Base-by-base conservation (phyloP, 768 basidiomycete genomes). In the Lentinus tigrinus region DNA sequence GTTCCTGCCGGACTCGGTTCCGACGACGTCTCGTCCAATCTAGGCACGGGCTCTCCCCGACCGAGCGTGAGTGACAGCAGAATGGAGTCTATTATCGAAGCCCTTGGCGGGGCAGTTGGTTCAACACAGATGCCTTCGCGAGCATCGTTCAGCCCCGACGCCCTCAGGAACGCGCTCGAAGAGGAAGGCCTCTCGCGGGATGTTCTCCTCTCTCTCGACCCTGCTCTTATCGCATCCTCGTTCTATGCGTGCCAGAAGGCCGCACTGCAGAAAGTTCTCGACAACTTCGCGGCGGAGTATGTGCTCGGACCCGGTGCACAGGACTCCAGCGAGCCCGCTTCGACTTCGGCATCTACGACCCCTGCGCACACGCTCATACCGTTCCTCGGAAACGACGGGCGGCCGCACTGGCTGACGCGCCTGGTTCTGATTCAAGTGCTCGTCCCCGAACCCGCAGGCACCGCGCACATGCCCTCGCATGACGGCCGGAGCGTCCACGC, bases 361-460 rank as follows among this genome's bases (percentile, higher is more conserved):
- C 24, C 59, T 23, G 54, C 38, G 31, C 60, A 57, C 54, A 48
- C 42, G 17, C 56, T 71, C 9, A 21, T 68, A 16, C 74, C 75
- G 23, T 77, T 92, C 17, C 84, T 89, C 61, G 90, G 91, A 7
- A 86, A 74, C 56, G 86, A 89, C 27, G 84, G 84, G 5, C 78
- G 76, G 42, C 89, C 90, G 2, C 88, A 94, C 68, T 94, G 91
- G 91, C 74, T 93, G 40, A 93, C 92, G 14, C 86, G 82, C 64
- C 70, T 89, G 4, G 72, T 93, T 6, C 70, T 94, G 2, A 69
- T 86, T 43, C 90, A 91, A 67, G 81, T 92, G 13, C 78, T 93
- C 13, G 84, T 82, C 24, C 77, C 80, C 0, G 88, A 89, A 64
- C 77, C 79, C 1, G 74, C 79, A 59, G 54, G 38, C 67, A 40